Evolutionary conservation across 2,329 filamentous ascomycete genomes (phyloP).

Genomic region (Xylaria sp.): DNA sequence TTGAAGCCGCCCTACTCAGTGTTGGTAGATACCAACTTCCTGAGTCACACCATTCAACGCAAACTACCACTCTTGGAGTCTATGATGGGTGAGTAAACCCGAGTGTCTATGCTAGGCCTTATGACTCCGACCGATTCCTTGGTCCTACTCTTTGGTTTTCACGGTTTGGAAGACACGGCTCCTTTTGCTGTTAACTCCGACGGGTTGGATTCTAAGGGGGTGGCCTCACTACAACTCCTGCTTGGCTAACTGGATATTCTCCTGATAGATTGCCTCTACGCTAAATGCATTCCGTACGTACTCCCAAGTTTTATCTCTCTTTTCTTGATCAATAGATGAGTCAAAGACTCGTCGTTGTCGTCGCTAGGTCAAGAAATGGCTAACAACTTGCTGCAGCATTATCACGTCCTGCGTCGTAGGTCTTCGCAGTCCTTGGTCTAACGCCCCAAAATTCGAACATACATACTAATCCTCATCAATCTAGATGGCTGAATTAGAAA

Average conservation of each 20-base stretch:
- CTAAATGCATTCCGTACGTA: conserved; percentile 68
- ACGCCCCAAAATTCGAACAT: neutral
- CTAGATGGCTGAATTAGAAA: conserved; percentile 59
- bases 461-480: neutral
- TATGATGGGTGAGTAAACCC: conserved; percentile 51
- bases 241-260: conserved; percentile 8
- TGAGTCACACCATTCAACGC: conserved; percentile 80
- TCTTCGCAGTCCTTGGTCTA: neutral
- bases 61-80: conserved; percentile 83
- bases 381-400: conserved; percentile 11
- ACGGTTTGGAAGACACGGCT: neutral
- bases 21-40: conserved; percentile 68
- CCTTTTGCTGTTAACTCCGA: neutral
- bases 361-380: neutral
- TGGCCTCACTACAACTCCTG: neutral
- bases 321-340: neutral
- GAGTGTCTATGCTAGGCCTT: neutral
- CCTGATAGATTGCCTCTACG: conserved; percentile 68
- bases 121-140: neutral
- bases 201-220: neutral
- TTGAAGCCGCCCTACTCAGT: conserved; percentile 71
- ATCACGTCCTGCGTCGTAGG: conserved; percentile 20
- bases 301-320: conserved; percentile 49
- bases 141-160: neutral
- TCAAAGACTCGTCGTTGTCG: neutral